Evolutionary conservation across 1,284 basidiomycete species (phyloP).

Genomic region (Cryptococcus jaspeensis): DNA sequence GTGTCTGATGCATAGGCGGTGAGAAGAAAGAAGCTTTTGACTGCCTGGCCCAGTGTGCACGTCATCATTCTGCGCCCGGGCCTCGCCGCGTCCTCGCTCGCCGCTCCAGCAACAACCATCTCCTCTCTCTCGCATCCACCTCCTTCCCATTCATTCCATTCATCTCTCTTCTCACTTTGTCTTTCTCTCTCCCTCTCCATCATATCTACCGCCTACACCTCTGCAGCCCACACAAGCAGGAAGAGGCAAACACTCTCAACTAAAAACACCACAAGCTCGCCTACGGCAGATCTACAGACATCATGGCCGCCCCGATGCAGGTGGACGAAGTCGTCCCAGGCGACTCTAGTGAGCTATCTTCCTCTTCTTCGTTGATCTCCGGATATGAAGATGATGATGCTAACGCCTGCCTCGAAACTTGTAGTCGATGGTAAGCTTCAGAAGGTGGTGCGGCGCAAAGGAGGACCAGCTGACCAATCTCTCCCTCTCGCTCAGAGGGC

Average conservation of each 20-base stretch:
- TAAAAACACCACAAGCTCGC: neutral
- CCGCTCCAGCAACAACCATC: neutral
- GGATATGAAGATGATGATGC: neutral
- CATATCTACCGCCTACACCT: too few species aligned
- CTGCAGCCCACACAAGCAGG: neutral
- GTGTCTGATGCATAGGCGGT: too few species aligned
- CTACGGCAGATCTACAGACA: neutral
- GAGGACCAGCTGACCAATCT: neutral
- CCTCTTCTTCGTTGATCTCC: neutral
- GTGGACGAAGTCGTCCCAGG: constrained; percentile 43
- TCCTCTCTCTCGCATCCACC: too few species aligned
- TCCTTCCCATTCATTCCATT: neutral
- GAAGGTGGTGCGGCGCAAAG: constrained; percentile 1
- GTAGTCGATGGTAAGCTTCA: constrained; percentile 43
- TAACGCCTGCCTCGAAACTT: constrained; percentile 2
- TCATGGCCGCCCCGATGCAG: constrained; percentile 48
- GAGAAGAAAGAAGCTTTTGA: too few species aligned
- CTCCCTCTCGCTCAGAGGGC: constrained; percentile 59
- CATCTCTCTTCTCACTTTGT: neutral
- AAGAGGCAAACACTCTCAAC: neutral
- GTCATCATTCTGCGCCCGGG: neutral
- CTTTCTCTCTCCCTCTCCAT: too few species aligned
- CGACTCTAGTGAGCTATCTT: constrained; percentile 38
- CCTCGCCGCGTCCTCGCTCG: neutral
- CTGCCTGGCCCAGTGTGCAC: neutral